Percentiles rank a stretch among this genome's conserved stretches.
Evolutionary conservation across 2,329 filamentous ascomycete species (phyloP).

Genomic region (Xylariaceae sp.): DNA sequence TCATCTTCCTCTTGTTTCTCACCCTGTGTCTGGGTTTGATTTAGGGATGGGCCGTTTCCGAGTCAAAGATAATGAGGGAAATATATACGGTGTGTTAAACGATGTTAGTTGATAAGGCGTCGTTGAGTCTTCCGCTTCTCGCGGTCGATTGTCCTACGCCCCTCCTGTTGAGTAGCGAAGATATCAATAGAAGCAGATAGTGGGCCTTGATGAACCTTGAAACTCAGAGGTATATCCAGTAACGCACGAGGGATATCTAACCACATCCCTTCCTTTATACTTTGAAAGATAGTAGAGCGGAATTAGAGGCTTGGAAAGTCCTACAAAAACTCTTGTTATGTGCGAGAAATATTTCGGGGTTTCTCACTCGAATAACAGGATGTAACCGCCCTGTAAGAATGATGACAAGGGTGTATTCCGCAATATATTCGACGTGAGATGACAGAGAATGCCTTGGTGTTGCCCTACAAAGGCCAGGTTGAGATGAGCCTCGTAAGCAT

Average conservation of each 20-base stretch:
- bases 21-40: conserved; percentile 14
- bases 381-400: conserved; percentile 21
- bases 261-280: conserved; percentile 3
- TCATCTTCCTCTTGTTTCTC: conserved; percentile 23
- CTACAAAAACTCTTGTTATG: conserved; percentile 5
- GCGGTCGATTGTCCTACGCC: not conserved
- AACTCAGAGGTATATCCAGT: not conserved
- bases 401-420: conserved; percentile 16
- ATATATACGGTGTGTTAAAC: conserved; percentile 15
- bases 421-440: conserved; percentile 7
- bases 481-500: conserved; percentile 3
- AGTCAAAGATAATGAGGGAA: conserved; percentile 19
- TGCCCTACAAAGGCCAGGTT: conserved; percentile 6
- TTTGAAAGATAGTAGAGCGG: conserved; percentile 1
- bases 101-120: not conserved
- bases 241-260: not conserved
- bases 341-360: conserved; percentile 11
- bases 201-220: not conserved
- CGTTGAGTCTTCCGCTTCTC: conserved; percentile 1
- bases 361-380: conserved; percentile 9
- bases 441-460: conserved; percentile 5
- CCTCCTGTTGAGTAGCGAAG: not conserved
- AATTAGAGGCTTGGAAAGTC: conserved; percentile 1
- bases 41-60: not conserved
- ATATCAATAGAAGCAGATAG: not conserved